phyloP scores from a whole-genome alignment of 306 rosid genomes.

The Rubus idaeus region DNA sequence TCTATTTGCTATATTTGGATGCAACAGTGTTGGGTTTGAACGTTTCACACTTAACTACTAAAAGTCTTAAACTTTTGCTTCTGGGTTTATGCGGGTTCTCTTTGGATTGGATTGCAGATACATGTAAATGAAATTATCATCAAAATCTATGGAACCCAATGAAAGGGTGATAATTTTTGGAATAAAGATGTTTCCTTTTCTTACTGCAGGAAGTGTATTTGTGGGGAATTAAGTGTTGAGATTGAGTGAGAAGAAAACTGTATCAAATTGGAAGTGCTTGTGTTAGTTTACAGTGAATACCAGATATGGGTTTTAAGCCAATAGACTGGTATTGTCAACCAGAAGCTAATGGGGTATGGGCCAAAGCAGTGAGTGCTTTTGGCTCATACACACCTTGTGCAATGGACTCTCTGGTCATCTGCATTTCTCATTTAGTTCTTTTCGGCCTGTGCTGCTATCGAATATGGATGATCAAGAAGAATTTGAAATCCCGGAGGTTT shows the following conservation, averaged over 20 bases:
- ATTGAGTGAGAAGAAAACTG: background rate
- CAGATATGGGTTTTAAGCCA: conserved; percentile 55
- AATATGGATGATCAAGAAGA: conserved; percentile 48
- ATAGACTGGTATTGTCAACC: conserved; percentile 82
- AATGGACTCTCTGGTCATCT: conserved; percentile 62
- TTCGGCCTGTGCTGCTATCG: conserved; percentile 58
- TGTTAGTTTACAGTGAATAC: conserved; percentile 6
- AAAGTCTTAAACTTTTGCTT: background rate
- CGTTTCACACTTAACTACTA: background rate
- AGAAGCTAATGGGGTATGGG: conserved; percentile 56
- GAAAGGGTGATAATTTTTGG: background rate
- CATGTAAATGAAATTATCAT: background rate
- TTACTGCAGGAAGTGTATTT: conserved; percentile 20
- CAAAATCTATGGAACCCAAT: background rate
- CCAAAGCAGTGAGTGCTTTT: conserved; percentile 53
- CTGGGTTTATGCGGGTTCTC: conserved; percentile 4
- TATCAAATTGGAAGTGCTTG: background rate
- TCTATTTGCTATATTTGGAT: conserved; percentile 5
- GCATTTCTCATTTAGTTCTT: conserved; percentile 69
- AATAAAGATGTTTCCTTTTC: background rate
- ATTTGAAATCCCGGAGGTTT: conserved; percentile 54
- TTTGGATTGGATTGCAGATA: background rate
- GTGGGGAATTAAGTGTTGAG: background rate
- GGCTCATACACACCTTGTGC: conserved; percentile 88
- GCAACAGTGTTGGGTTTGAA: background rate